Evolutionary conservation across 805 yeast genomes (phyloP), one percentile per base, ranked within the genome.

Genomic region (Kodamaea laetipori): DNA sequence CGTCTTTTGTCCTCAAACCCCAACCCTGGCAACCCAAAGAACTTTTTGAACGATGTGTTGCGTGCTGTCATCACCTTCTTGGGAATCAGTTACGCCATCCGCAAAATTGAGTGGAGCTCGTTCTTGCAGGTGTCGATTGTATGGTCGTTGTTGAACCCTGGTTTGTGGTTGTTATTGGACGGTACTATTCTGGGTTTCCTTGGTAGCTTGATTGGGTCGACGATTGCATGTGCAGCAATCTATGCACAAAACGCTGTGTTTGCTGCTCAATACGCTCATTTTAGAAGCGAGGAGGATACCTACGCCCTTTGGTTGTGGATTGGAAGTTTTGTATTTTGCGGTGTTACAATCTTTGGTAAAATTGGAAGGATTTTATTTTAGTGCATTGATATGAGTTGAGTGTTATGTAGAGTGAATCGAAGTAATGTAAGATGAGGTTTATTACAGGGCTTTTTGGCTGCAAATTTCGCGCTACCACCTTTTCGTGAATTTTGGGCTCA

Each of bases 31-130:
- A 52, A 10, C 49, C 54, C 63, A 36, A 52, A 63, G 21, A 65
- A 61, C 42, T 48, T 69, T 36, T 46, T 63, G 39, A 69, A 63
- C 50, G 76, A 71, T 48, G 54, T 64, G 8, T 41, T 71, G 15
- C 55, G 77, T 25, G 63, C 81, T 15, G 61, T 71, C 36, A 77
- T 84, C 44, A 84, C 88, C 2, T 74, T 84, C 53, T 64, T 85
- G 33, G 95, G 95, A 2, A 76, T 86, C 26, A 74, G 82, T 4
- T 85, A 81, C 55, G 89, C 88, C 17, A 74, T 86, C 25, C 74
- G 86, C 52, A 81, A 78, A 50, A 69, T 82, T 28, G 84, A 82
- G 53, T 85, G 92, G 92, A 64, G 73, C 38, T 76, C 84, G 0
- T 73, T 81, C 13, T 63, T 80, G 33, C 90, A 86, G 54, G 83